Conservation (phyloP, 1,139 yeast genomes). For the Taiozyma onychis region DNA sequence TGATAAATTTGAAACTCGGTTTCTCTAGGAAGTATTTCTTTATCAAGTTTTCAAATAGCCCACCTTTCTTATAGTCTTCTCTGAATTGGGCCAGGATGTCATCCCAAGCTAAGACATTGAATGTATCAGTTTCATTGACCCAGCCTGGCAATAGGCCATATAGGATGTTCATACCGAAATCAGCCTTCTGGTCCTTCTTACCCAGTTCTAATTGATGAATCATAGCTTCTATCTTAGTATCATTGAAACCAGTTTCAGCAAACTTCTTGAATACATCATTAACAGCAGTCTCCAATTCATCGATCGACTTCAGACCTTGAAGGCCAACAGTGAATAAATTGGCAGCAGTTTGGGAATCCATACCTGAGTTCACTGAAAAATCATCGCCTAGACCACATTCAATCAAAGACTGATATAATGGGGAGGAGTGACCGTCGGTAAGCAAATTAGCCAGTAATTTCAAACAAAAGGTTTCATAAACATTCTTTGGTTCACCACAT, state of each 20-base stretch:
- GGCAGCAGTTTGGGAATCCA: slow-evolving; percentile 76
- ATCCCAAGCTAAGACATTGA: slow-evolving; percentile 62
- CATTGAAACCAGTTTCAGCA: slow-evolving; percentile 43
- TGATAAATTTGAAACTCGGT: slow-evolving; percentile 64
- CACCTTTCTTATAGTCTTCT: slow-evolving; percentile 55
- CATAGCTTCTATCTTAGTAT: slow-evolving; percentile 70
- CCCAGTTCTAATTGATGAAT: slow-evolving; percentile 82
- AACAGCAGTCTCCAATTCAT: slow-evolving; percentile 40
- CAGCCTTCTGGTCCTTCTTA: slow-evolving; percentile 83
- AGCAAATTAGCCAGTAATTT: slow-evolving; percentile 66
- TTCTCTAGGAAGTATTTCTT: slow-evolving; percentile 43
- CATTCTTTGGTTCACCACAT: slow-evolving; percentile 67
- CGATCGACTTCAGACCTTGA: slow-evolving; percentile 59
- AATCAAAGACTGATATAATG: slow-evolving; percentile 76
- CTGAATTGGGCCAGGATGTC: slow-evolving; percentile 53
- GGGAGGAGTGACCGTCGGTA: slow-evolving; percentile 90
- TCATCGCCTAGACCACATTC: slow-evolving; percentile 86
- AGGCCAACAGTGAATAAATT: slow-evolving; percentile 81
- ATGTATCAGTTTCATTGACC: slow-evolving; percentile 73
- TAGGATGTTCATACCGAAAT: slow-evolving; percentile 79
- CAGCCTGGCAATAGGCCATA: slow-evolving; percentile 76
- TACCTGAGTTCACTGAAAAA: slow-evolving; percentile 82
- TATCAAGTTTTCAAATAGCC: slow-evolving; percentile 54
- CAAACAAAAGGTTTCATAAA: slow-evolving; percentile 68
- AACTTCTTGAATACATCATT: slow-evolving; percentile 40